phyloP scores from a whole-genome alignment of 2,329 filamentous ascomycete species.

The Cladophialophora yegresii region DNA sequence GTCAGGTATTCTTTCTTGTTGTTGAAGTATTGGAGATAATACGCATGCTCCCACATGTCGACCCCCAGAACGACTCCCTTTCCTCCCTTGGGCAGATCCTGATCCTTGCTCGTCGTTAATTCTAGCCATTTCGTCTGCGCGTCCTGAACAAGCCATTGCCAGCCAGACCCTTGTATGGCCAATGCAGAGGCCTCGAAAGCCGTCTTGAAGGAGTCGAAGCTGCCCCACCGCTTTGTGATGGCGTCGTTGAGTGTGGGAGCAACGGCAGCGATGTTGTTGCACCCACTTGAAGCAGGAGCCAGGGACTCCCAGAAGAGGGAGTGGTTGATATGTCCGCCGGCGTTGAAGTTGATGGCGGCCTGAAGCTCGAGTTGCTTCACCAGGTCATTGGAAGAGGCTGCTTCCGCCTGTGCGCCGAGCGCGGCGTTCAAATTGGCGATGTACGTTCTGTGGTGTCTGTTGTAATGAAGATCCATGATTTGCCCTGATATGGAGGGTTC shows the following conservation, averaged over 20 bases:
- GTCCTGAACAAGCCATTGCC: conserved; percentile 81
- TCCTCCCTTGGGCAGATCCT: conserved; percentile 56
- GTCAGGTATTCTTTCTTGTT: conserved; percentile 33
- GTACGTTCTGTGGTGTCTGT: conserved; percentile 92
- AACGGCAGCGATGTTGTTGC: conserved; percentile 57
- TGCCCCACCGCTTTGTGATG: conserved; percentile 69
- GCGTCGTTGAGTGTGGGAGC: conserved; percentile 61
- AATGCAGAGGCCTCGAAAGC: conserved; percentile 67
- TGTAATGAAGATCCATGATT: conserved; percentile 96
- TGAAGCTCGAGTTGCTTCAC: conserved; percentile 60
- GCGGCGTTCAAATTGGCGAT: conserved; percentile 85
- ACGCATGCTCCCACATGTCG: conserved; percentile 94
- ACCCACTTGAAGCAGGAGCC: conserved; percentile 57
- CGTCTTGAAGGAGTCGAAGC: conserved; percentile 64
- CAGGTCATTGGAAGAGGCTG: conserved; percentile 57
- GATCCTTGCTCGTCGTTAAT: conserved; percentile 81
- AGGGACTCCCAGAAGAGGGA: conserved; percentile 76
- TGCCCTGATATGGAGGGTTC: conserved; percentile 67
- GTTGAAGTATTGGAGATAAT: conserved; percentile 67
- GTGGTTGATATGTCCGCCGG: conserved; percentile 65
- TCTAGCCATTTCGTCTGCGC: conserved; percentile 52
- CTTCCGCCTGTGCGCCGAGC: conserved; percentile 67
- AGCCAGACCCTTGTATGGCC: conserved; percentile 78
- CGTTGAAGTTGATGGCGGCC: conserved; percentile 66
- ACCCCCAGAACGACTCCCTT: conserved; percentile 67